These are phyloP conservation scores for Dryas integrifolia DNA, from an alignment of 331 rosid species.

Conservation along the genomic window DNA sequence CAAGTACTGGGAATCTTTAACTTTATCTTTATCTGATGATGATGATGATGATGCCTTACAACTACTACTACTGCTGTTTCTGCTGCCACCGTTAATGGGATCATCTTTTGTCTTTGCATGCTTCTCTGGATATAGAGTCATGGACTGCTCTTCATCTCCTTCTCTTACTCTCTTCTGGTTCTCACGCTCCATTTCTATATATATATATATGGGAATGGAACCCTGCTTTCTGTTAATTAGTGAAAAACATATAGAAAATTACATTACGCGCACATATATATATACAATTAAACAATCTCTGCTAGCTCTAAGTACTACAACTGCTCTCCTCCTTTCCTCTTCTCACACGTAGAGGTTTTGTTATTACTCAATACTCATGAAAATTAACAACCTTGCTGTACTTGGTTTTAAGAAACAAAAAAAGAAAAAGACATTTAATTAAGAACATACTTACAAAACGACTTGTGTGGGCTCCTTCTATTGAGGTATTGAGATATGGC, in stretches of 20 bases:
- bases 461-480: no score
- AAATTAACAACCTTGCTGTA: no score
- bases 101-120: constrained; percentile 39
- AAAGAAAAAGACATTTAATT: no score
- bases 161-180: constrained; percentile 49
- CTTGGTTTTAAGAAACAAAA: no score
- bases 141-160: constrained; percentile 22
- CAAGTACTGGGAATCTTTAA: constrained; percentile 28
- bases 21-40: no score
- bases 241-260: background rate
- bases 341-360: no score
- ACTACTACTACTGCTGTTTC: constrained; percentile 20
- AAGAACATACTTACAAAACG: no score
- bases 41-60: background rate
- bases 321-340: no score
- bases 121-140: background rate
- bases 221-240: constrained; percentile 26
- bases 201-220: background rate
- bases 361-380: no score
- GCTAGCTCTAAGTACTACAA: no score
- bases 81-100: background rate
- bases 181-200: constrained; percentile 37
- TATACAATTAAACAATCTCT: constrained; percentile 5
- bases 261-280: background rate
- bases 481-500: no score